Base-by-base conservation (phyloP, 1,284 basidiomycete genomes). In the Trichosporon sp. region DNA sequence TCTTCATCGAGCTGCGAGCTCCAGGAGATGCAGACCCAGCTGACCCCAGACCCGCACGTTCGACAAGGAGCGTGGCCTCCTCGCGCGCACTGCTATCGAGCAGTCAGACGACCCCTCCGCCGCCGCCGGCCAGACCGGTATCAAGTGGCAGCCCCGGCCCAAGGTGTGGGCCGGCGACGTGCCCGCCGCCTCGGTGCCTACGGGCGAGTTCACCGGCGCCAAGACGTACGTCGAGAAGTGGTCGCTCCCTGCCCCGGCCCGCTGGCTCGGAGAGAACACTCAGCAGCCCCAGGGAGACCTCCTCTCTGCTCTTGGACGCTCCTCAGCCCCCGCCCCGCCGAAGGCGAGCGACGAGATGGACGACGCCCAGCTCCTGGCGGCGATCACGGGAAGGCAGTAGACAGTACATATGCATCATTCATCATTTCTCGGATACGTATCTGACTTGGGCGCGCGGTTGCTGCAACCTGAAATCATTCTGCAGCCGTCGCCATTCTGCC, bases 181-280 rank as follows among this genome's bases (percentile, higher is more conserved):
- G 32, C 59, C 61, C 9, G 52, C 71, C 10, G 21, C 56, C 11
- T 37, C 71, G 0, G 32, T 65, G 52, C 65, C 65, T n/a, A 33
- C 44, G 1, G 69, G 69, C 13, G 64, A 67, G 44, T 81, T 78
- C 63, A 67, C 73, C 1, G 72, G 69, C 23, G 78, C 76, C 2
- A 40, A 66, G 61, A 66, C 29, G 3, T 81, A 80, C 65, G 69
- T 73, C 23, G 56, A 68, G 59, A 70, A 68, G 33, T 81, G 80
- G 80, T 67, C 65, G 21, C 60, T 74, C 58, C 77, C 75, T 2
- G 40, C 65, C 1, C 62, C 72, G 0, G 61, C 66, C n/a, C 40
- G 56, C 40, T 52, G 61, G 9, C 46, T 40, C 16, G 59, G 56
- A 1, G 33, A 27, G 19, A 40, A 29, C 21, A 60, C 19, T 6